Base-by-base conservation (phyloP, 305 asterid species). In the Fraxinus platypoda region DNA sequence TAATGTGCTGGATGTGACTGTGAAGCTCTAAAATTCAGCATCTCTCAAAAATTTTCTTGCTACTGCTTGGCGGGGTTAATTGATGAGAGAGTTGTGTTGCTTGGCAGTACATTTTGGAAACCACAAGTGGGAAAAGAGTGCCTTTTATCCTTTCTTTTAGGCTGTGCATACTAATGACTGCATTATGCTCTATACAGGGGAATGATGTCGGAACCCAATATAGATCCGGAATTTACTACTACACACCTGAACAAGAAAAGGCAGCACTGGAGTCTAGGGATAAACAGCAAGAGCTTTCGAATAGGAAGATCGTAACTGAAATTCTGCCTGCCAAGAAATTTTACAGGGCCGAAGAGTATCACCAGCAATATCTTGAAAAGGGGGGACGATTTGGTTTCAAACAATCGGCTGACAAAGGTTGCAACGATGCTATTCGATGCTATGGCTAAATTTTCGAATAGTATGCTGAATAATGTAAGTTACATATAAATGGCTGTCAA, bases 341-440 rank as follows among this genome's bases (percentile, higher is more conserved):
- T 59, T 94, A 95, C 91, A 81, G 97, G 86, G 99, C 97, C 0
- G 97, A 95, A 81, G 97, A 93, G 88, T 93, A 94, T 84, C 99
- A 94, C 89, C 99, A 94, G 93, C 99, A 95, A 88, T 95, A 95
- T 89, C 98, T 94, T 75, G 89, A 88, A 17, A 95, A 94, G 81
- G 99, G 99, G 0, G 99, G 99, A 74, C 92, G 98, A 21, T 91
- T 91, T 79, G 99, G 99, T 26, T 89, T 85, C 83, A 80, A 78
- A 82, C 99, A 93, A 77, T 92, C 97, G 5, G n/a, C 93, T 11
- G 89, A 89, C 71, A 94, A 94, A 80, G 97, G 95, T 31, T 95
- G 98, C 93, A 94, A 89, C 11, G 98, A 95, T 83, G 95, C 99
- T 6, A 94, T 95, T 77, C 93, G 98, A 28, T 95, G 99, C 92